A percentile compares a stretch with the other conserved stretches of the same genome.
Conservation (phyloP, 2,329 filamentous ascomycete genomes). For the Thielaviopsis ethacetica region DNA sequence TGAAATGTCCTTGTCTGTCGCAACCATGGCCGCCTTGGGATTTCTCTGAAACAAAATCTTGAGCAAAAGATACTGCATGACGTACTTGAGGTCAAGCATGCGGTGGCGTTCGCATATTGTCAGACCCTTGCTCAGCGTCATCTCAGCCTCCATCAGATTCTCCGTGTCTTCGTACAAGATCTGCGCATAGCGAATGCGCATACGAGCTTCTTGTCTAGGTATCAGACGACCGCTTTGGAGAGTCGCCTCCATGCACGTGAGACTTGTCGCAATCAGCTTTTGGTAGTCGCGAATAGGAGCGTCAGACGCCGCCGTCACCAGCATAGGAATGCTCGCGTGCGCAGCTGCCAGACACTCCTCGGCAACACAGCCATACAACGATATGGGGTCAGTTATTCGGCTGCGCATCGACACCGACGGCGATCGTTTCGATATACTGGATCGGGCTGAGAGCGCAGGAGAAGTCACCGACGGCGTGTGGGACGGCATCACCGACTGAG, state of each 20-base stretch:
- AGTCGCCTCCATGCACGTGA: conserved; percentile 56
- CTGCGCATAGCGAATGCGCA: conserved; percentile 55
- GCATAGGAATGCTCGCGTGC: conserved; percentile 27
- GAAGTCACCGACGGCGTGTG: conserved; percentile 24
- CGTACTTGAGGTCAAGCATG: conserved; percentile 51
- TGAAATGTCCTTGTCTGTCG: conserved; percentile 50
- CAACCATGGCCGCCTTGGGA: conserved; percentile 55
- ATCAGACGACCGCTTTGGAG: conserved; percentile 43
- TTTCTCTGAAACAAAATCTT: conserved; percentile 56
- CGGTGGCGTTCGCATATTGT: conserved; percentile 44
- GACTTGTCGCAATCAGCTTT: conserved; percentile 52
- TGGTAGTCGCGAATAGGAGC: conserved; percentile 41
- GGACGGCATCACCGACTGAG: neutral
- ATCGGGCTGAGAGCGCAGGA: conserved; percentile 24
- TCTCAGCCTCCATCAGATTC: conserved; percentile 58
- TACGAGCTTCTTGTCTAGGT: conserved; percentile 50
- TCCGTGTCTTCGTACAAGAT: conserved; percentile 61
- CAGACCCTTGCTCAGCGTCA: conserved; percentile 53
- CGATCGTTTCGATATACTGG: conserved; percentile 26
- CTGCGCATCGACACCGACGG: conserved; percentile 25
- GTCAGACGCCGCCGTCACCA: conserved; percentile 32
- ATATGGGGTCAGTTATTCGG: conserved; percentile 32
- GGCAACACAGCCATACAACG: conserved; percentile 52
- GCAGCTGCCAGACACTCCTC: conserved; percentile 62
- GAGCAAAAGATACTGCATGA: conserved; percentile 57